Base-by-base conservation (phyloP, 768 basidiomycete species). In the Lactifluus rugatus region DNA sequence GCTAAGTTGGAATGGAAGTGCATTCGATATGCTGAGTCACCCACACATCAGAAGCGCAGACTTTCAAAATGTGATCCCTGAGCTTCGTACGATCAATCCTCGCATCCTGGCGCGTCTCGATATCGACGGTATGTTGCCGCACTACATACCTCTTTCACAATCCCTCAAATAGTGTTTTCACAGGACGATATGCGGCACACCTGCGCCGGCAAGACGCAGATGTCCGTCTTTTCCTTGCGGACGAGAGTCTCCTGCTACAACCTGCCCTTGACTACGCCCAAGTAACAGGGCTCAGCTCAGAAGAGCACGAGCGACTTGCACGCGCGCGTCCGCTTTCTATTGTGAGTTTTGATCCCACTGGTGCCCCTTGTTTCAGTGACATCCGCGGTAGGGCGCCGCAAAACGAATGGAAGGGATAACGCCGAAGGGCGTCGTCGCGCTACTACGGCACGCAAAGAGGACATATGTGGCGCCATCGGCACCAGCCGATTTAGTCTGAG, bases 401-500 rank as follows among this genome's bases (percentile, higher is more conserved):
- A 93, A 92, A 69, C 76, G 92, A 26, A 92, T 94, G 82, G 92
- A 94, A 67, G 93, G 93, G 8, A 89, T 94, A 81, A 95, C 93
- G 3, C 92, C 92, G 2, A 78, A 84, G 0, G 81, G 82, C 0
- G 72, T 87, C n/a, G 75, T 91, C 13, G 75, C 76, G 41, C 68
- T 94, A 25, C 72, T 93, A 61, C 80, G 78, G 64, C 78, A 89
- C 67, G 83, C 87, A 49, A 74, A 69, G 53, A 70, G 74, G 56
- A 72, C 68, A 19, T 70, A 64, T 54, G 62, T 36, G 21, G 54
- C 54, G 16, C 48, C 32, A 16, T 31, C 54, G 54, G 49, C 28
- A 48, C 19, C 39, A 47, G 49, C 54, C 54, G 49, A 41, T 31
- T 46, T 2, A 16, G 10, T 41, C 25, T 58, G 28, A 58, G 45